Base-by-base conservation (phyloP, 2,329 filamentous ascomycete genomes). In the Fusarium irregulare region DNA sequence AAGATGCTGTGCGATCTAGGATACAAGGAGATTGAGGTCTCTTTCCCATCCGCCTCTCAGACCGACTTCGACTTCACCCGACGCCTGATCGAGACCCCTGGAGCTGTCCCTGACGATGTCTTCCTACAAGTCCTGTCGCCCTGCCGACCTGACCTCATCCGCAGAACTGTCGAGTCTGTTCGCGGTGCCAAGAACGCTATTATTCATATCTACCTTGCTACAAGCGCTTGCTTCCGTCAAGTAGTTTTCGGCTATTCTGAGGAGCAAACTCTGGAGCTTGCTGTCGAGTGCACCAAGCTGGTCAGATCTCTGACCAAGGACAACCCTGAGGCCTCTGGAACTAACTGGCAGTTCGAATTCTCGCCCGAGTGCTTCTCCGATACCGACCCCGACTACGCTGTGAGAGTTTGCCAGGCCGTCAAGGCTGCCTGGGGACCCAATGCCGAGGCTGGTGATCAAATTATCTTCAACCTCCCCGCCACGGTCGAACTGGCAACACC, bases 11-110 rank as follows among this genome's bases (percentile, higher is more conserved):
- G 91, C 76, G 90, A 95, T 66, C 87, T 98, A 51, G 95, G 96
- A 74, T 98, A 97, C 87, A 98, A 98, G 83, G 95, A 98, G 83
- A 98, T 98, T 72, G 95, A 98, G 79, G 92, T 98, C 21, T 96
- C 94, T 7, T 98, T 97, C 82, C 95, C 95, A 51, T 97, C 94
- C 1, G 94, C 95, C 16, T 97, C 94, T 41, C 92, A 97, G 78
- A 97, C 92, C 76, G 96, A 98, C 83, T 98, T 94, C 84, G 93
- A 97, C 84, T 98, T 98, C 78, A 97, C 94, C 42, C 88, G 93
- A 73, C 89, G 91, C 76, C 85, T 98, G 73, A 89, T 98, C 70
- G 91, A 97, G 76, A 74, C 72, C 13, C 67, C 72, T 27, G 72
- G 72, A 41, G 65, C 56, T 4, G 55, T 75, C 2, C 73, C 73